Base-by-base conservation (phyloP, 805 yeast species). In the Pichia gijzeniarum region DNA sequence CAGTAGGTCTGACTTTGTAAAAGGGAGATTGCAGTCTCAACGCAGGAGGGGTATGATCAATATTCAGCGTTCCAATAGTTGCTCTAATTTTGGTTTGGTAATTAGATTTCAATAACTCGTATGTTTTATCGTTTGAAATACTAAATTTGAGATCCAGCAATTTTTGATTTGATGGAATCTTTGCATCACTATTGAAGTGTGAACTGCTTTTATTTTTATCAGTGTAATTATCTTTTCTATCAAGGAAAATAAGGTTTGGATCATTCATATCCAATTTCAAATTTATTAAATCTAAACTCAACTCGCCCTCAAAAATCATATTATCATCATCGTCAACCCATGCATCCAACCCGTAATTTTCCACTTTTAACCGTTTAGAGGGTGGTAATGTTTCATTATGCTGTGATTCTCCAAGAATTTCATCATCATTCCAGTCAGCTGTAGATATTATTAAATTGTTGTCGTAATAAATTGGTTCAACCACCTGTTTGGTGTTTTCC, bases 21-120 rank as follows among this genome's bases (percentile, higher is more conserved):
- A 79, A 89, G 2, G 99, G 99, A 0, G 89, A 77, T 65, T 93
- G 99, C 40, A 93, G 70, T 41, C 93, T 73, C 22, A 79, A 58
- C 0, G 99, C 97, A 1, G 96, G 95, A 55, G 80, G 73, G 0
- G 97, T 78, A 62, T 93, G 99, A 57, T 93, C 98, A 51, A 93
- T 89, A 41, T 78, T 82, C 51, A 93, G 71, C 53, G 91, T 87
- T 38, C 97, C 95, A 56, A 93, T 80, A 6, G 95, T 95, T 2
- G 96, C 80, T 62, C 99, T 80, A 32, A 91, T 86, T 69, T 87
- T 91, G 34, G 95, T 80, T 61, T 89, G 95, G 61, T 90, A 89
- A 57, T 88, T 90, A 47, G 80, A 85, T 58, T 84, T 85, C 53
- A 93, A 70, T 43, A 83, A 66, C 47, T 87, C 95, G 62, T 93